These are phyloP conservation scores for Apiotrichum mycotoxinovorans DNA, from an alignment of 1,284 basidiomycete species.

Conservation along the genomic window DNA sequence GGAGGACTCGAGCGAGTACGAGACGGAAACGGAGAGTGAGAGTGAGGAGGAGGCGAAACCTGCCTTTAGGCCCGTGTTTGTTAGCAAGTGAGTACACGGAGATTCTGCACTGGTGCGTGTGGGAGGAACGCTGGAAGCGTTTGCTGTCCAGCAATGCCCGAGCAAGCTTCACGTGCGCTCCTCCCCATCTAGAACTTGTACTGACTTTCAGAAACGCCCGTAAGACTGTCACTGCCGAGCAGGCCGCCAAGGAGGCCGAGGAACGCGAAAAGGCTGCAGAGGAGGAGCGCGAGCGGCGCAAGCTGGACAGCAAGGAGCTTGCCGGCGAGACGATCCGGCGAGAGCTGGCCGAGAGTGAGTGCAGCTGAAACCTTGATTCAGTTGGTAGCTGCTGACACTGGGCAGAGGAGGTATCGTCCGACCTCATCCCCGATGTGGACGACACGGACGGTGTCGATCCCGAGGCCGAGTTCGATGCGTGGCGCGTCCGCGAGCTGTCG, in stretches of 20 bases:
- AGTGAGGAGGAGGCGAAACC: constrained; percentile 46
- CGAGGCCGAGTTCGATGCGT: constrained; percentile 86
- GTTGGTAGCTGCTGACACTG: not conserved
- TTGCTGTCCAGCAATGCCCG: too few relatives aligned
- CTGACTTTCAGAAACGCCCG: constrained; percentile 33
- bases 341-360: constrained; percentile 46
- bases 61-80: constrained; percentile 47
- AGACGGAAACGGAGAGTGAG: constrained; percentile 48
- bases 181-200: not conserved
- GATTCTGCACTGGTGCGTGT: not conserved
- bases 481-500: constrained; percentile 86
- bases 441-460: constrained; percentile 94
- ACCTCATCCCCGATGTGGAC: constrained; percentile 75
- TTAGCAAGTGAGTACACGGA: constrained; percentile 36
- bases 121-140: too few relatives aligned
- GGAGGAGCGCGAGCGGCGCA: constrained; percentile 41
- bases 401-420: constrained; percentile 76
- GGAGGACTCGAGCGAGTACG: constrained; percentile 47
- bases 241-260: constrained; percentile 40
- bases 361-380: too few relatives aligned
- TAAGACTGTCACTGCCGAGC: constrained; percentile 37
- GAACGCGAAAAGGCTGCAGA: constrained; percentile 37
- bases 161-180: too few relatives aligned
- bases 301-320: constrained; percentile 44
- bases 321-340: constrained; percentile 49